These are phyloP conservation scores for Cutaneotrichosporon cutaneum DNA, from an alignment of 1,284 basidiomycete species.

Conservation along the genomic window DNA sequence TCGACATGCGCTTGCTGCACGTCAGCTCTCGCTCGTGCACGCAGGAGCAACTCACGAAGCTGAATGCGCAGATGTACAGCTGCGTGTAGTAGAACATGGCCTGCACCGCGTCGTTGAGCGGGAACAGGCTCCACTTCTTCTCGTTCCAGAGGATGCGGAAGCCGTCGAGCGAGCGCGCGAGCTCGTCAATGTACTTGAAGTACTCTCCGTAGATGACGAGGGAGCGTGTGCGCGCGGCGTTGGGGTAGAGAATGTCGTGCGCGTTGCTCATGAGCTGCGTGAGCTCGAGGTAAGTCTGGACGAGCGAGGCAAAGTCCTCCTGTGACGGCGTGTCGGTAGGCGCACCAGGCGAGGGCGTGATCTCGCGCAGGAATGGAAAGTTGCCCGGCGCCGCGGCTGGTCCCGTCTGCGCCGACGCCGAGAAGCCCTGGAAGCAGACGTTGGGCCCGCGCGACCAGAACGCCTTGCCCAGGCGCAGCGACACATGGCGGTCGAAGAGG, in stretches of 20 bases:
- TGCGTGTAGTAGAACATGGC: slow-evolving; percentile 49
- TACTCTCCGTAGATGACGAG: slow-evolving; percentile 49
- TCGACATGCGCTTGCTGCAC: slow-evolving; percentile 53
- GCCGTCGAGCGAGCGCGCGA: slow-evolving; percentile 47
- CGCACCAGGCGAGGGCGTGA: slow-evolving; percentile 19
- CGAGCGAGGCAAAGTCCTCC: slow-evolving; percentile 46
- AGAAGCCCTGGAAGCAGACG: slow-evolving; percentile 52
- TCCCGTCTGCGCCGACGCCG: slow-evolving; percentile 48
- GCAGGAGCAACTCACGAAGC: slow-evolving; percentile 40
- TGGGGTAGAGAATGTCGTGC: slow-evolving; percentile 52
- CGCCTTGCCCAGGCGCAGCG: slow-evolving; percentile 49
- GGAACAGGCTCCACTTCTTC: slow-evolving; percentile 47
- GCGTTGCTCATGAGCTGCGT: slow-evolving; percentile 53
- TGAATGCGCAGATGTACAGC: slow-evolving; percentile 52
- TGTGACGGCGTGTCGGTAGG: slow-evolving; percentile 28
- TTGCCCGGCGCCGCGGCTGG: slow-evolving; percentile 46
- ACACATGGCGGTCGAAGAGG: slow-evolving; percentile 29
- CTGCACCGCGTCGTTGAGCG: slow-evolving; percentile 45
- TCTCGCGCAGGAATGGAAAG: slow-evolving; percentile 47
- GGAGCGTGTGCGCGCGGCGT: slow-evolving; percentile 44
- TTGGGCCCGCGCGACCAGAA: slow-evolving; percentile 53
- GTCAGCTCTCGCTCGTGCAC: slow-evolving; percentile 12
- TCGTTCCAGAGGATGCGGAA: slow-evolving; percentile 49
- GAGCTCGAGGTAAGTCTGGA: slow-evolving; percentile 52
- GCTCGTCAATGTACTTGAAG: slow-evolving; percentile 52